Evolutionary conservation across 192 early-diverging fungal species (phyloP).

Genomic region (Linnemannia elongata): DNA sequence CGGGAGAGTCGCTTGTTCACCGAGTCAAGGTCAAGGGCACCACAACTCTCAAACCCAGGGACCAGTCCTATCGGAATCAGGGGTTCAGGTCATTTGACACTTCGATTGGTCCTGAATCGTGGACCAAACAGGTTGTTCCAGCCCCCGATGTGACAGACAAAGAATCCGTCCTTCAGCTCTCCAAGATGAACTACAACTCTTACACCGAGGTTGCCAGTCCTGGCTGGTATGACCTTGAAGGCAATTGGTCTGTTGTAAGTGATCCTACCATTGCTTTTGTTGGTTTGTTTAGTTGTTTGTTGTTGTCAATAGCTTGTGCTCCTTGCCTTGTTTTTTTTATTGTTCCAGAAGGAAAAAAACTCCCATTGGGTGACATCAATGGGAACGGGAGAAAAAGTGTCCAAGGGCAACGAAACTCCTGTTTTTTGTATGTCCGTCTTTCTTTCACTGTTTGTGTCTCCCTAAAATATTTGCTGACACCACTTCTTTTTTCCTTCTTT

Average conservation of each 20-base stretch:
- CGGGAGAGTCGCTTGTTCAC: conserved; percentile 33
- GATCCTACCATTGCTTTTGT: not conserved
- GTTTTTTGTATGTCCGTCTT: not conserved
- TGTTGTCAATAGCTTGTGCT: not conserved
- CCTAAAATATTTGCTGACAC: not conserved
- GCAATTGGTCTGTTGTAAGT: conserved; percentile 71
- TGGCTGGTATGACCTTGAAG: conserved; percentile 79
- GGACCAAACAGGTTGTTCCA: conserved; percentile 20
- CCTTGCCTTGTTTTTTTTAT: not conserved
- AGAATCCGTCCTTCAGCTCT: conserved; percentile 78
- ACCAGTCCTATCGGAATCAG: conserved; percentile 32
- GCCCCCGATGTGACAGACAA: conserved; percentile 83
- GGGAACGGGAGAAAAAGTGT: not conserved
- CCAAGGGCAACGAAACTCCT: not conserved
- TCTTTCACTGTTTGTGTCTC: too few species aligned
- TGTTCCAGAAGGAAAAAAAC: not conserved
- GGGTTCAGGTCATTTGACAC: conserved; percentile 38
- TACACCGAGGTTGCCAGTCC: conserved; percentile 76
- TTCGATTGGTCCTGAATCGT: conserved; percentile 39
- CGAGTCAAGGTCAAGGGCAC: conserved; percentile 29
- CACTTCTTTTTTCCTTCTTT: not conserved
- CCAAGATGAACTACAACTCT: conserved; percentile 88
- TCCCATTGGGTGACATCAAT: not conserved
- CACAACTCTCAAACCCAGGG: conserved; percentile 23
- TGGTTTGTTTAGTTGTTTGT: not conserved